Evolutionary conservation across 176 grass and related monocot genomes (phyloP).

Genomic region (Stipa capillata): DNA sequence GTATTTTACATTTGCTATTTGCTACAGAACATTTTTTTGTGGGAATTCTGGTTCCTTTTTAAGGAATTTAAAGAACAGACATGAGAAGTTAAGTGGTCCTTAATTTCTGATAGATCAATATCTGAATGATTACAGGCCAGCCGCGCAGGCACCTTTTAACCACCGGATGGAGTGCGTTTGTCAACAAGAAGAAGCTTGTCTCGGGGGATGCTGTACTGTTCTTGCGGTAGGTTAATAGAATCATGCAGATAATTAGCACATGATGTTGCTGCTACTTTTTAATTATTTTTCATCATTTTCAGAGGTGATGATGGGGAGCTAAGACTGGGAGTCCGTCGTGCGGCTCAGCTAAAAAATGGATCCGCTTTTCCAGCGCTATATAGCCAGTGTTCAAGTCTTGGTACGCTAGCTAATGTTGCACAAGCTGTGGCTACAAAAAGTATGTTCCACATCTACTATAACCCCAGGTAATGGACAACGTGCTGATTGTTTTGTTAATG

Average conservation of each 20-base stretch:
- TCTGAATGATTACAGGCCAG: constrained; percentile 70
- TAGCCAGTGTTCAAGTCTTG: constrained; percentile 53
- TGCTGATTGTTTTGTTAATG: background rate
- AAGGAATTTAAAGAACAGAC: constrained; percentile 5
- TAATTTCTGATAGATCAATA: constrained; percentile 31
- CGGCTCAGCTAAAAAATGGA: constrained; percentile 51
- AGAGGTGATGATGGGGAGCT: constrained; percentile 90
- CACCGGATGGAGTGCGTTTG: constrained; percentile 97
- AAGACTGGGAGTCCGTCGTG: constrained; percentile 68
- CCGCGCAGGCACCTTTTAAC: constrained; percentile 95
- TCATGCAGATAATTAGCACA: background rate
- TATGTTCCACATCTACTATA: constrained; percentile 80
- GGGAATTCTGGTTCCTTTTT: background rate
- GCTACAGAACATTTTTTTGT: background rate
- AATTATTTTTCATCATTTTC: constrained; percentile 3
- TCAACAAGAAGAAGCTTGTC: constrained; percentile 95
- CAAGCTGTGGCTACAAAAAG: constrained; percentile 61
- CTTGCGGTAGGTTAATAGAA: constrained; percentile 45
- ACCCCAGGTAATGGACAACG: constrained; percentile 53
- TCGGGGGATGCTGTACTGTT: constrained; percentile 87
- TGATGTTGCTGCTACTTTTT: background rate
- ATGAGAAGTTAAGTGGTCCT: constrained; percentile 24
- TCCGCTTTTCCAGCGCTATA: constrained; percentile 36
- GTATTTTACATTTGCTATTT: constrained; percentile 4
- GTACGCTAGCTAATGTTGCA: constrained; percentile 40